Evolutionary conservation across 2,329 filamentous ascomycete genomes (phyloP), one percentile per base, ranked within the genome.

Genomic region (Botryosphaeria dothidea): DNA sequence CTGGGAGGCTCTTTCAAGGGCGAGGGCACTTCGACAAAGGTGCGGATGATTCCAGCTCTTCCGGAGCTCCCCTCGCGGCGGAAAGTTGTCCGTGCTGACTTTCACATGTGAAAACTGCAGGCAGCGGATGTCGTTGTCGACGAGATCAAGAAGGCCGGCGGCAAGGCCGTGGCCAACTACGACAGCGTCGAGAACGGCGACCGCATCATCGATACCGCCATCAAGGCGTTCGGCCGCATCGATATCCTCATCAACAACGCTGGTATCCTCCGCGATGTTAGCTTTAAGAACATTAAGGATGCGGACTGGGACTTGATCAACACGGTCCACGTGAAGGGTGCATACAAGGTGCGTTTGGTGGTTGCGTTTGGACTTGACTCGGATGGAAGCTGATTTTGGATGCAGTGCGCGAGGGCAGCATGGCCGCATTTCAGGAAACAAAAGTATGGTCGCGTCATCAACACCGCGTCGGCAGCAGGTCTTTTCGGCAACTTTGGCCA

Each of bases 401-500:
- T 31, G 65, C 69, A 85, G 87, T 96, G 92, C 79, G 86, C 95
- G 67, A 90, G 89, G 79, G 95, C 95, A 68, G 95, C 95, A 61
- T 99, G 95, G 94, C 93, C 94, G 66, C 85, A 98, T 81, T 98
- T 99, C 86, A 88, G 94, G 75, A 98, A 98, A 84, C 95, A 99
- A 82, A 98, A 97, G 87, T 99, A 92, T 78, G 95, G 95, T 68
- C 88, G 95, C 73, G 85, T 99, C 71, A 97, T 99, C 82, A 98
- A 96, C 85, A 98, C 95, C 25, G 88, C 94, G 41, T 98, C 94
- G n/a, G 93, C 93, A 65, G 93, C 95, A 67, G 95, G 95, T 73
- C 85, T 99, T 62, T 98, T 96, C 78, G 95, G 95, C 74, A 95
- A 88, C 82, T 98, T 97, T 75, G 95, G 94, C 70, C 94, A 98